Evolutionary conservation across 2,329 filamentous ascomycete genomes (phyloP), one percentile per base, ranked within the genome.

Genomic region (Penicillium sp.): DNA sequence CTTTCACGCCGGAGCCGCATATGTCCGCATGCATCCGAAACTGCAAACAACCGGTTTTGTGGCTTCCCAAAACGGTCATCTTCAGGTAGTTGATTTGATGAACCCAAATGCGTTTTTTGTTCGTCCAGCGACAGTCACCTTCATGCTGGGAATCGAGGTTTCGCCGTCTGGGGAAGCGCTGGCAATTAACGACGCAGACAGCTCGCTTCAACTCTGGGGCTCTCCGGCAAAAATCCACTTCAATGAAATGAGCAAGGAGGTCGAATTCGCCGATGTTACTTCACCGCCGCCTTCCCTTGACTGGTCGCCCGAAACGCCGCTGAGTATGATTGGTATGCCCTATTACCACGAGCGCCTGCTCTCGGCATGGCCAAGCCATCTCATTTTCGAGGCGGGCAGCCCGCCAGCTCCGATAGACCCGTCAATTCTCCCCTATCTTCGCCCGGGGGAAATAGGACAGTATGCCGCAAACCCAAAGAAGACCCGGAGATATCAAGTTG

Each of bases 31-130:
- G 91, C 95, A 99, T 75, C 95, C 96, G 1, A 90, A 93, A 70
- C 91, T 99, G 86, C 90, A 93, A 21, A 97, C 95, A 0, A 98
- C 96, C 0, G 94, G 92, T 70, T 93, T 99, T 64, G 92, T 99
- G 54, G 89, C 93, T 30, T 97, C 94, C 3, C 92, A 96, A 71
- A 91, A 88, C 48, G 95, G 96, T 1, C 93, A 97, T 76, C 91
- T 99, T 76, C 94, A 99, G 74, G 90, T 98, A 15, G 92, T 98
- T 55, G 95, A 99, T 76, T 85, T 99, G 5, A 92, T 96, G 87
- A 97, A 97, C 65, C 91, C 92, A 0, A 93, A 96, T 72, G 90
- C 91, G 21, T 92, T 92, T 73, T 93, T 91, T 68, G 87, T 97
- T 56, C 87, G 91, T 55, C 93, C 96, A 78, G 90, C 91, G 38